Percentiles rank a stretch among this genome's conserved stretches.
phyloP scores from a whole-genome alignment of 2,329 filamentous ascomycete genomes.

The Metarhizium guizhouense region DNA sequence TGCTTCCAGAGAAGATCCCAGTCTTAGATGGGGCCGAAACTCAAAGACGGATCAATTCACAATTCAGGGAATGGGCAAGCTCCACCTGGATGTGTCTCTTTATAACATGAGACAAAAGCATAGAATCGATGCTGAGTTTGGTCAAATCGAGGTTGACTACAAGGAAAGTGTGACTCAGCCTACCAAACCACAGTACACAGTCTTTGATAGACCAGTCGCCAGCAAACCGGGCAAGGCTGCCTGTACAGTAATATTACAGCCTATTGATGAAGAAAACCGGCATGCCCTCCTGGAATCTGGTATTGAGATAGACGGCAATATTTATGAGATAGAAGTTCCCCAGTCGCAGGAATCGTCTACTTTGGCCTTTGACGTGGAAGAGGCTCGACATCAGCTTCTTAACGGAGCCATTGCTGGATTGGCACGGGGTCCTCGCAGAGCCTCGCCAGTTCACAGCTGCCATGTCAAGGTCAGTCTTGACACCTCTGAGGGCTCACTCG shows the following conservation, averaged over 20 bases:
- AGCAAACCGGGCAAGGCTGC: constrained; percentile 71
- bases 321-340: constrained; percentile 46
- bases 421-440: constrained; percentile 72
- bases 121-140: constrained; percentile 79
- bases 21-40: constrained; percentile 73
- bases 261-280: constrained; percentile 37
- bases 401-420: constrained; percentile 79
- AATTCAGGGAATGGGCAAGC: constrained; percentile 89
- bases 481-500: constrained; percentile 41
- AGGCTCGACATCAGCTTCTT: constrained; percentile 51
- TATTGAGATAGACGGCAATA: constrained; percentile 61
- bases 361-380: constrained; percentile 40
- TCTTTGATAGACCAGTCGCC: constrained; percentile 72
- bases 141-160: constrained; percentile 90
- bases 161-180: constrained; percentile 65
- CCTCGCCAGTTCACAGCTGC: constrained; percentile 71
- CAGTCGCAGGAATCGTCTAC: constrained; percentile 38
- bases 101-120: constrained; percentile 84
- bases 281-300: constrained; percentile 31
- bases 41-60: constrained; percentile 90
- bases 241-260: constrained; percentile 61
- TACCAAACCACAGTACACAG: constrained; percentile 47
- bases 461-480: constrained; percentile 63
- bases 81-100: constrained; percentile 88
- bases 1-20: constrained; percentile 85